Conservation (phyloP, 805 yeast species). For the Kregervanrija pseudodelftensis region DNA sequence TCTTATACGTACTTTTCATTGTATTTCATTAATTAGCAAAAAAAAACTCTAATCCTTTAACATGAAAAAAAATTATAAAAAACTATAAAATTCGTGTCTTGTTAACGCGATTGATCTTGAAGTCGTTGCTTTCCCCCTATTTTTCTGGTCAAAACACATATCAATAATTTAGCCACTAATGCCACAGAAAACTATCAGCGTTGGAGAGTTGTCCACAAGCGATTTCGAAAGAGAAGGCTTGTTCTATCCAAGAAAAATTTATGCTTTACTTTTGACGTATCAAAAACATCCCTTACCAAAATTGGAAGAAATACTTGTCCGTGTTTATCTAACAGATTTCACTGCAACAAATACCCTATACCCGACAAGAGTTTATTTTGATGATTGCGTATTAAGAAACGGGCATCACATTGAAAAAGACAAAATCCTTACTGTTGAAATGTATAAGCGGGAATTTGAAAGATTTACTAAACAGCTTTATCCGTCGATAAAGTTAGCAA, state of each 20-base stretch:
- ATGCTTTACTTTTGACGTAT: slow-evolving; percentile 13
- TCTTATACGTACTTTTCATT: too few relatives aligned
- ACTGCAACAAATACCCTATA: slow-evolving; percentile 9
- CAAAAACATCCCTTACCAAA: slow-evolving; percentile 1
- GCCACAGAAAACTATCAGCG: too few relatives aligned
- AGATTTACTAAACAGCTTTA: neutral
- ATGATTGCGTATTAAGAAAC: slow-evolving; percentile 7
- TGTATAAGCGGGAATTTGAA: slow-evolving; percentile 5
- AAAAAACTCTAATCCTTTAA: too few relatives aligned
- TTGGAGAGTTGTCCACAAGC: too few relatives aligned
- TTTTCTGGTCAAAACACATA: too few relatives aligned
- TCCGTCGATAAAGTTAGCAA: slow-evolving; percentile 2
- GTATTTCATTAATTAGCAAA: too few relatives aligned
- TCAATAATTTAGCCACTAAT: too few relatives aligned
- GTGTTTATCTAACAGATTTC: slow-evolving; percentile 18
- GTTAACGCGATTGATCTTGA: too few relatives aligned
- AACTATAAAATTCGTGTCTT: too few relatives aligned
- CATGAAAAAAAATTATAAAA: too few relatives aligned
- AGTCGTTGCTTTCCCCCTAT: too few relatives aligned
- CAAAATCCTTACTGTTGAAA: slow-evolving; percentile 13
- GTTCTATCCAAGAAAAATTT: slow-evolving; percentile 8
- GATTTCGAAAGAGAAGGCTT: neutral
- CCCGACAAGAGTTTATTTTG: neutral
- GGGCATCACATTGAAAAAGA: slow-evolving; percentile 1
- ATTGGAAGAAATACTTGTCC: slow-evolving; percentile 2